Evolutionary conservation across 257 asterid genomes (phyloP).

Genomic region (Capsicum baccatum): DNA sequence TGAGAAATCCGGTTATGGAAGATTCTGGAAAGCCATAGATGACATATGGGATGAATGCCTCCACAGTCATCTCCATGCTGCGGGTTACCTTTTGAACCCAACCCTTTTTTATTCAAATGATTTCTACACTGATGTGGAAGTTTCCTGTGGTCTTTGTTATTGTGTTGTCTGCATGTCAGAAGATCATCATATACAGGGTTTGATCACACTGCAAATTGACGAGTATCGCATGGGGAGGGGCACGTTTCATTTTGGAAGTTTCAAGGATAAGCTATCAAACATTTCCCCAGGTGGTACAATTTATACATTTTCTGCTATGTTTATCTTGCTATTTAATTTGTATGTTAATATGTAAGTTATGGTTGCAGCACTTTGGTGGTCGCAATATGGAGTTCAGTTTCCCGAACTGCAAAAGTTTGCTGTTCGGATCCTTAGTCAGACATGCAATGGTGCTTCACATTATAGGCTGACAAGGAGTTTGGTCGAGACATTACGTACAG

Average conservation of each 20-base stretch:
- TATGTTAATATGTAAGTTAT: background rate
- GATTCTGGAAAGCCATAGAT: conserved; percentile 61
- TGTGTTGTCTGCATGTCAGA: conserved; percentile 45
- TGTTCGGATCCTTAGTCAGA: conserved; percentile 58
- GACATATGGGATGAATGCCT: conserved; percentile 62
- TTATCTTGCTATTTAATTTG: background rate
- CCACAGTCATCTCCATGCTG: conserved; percentile 66
- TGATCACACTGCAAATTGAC: conserved; percentile 44
- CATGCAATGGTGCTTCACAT: conserved; percentile 57
- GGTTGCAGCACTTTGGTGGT: conserved; percentile 70
- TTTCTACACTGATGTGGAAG: conserved; percentile 53
- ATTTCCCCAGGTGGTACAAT: conserved; percentile 49
- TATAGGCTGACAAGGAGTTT: conserved; percentile 51
- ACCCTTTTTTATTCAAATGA: conserved; percentile 45
- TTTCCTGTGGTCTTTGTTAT: conserved; percentile 45
- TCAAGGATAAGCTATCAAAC: conserved; percentile 27
- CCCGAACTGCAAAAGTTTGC: conserved; percentile 64
- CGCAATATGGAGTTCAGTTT: conserved; percentile 47
- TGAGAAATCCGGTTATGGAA: conserved; percentile 42
- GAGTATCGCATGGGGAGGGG: conserved; percentile 39
- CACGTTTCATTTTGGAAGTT: conserved; percentile 38
- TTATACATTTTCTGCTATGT: background rate
- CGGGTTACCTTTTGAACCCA: conserved; percentile 68
- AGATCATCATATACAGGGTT: conserved; percentile 36
- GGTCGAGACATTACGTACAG: conserved; percentile 43